Conservation (phyloP, 1,139 yeast genomes). For the Kodamaea fungicola region DNA sequence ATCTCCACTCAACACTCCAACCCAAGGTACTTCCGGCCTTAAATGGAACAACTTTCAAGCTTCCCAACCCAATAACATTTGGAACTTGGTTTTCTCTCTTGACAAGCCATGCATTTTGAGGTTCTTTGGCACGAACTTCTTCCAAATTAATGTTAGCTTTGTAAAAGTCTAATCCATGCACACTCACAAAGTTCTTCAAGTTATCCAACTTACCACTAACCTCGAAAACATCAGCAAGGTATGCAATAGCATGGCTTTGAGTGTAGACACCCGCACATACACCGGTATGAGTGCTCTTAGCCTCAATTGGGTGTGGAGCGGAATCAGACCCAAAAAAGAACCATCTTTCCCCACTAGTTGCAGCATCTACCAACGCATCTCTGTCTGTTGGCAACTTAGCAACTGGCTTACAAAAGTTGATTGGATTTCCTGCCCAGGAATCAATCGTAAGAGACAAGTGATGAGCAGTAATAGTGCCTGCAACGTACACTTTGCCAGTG, state of each 20-base stretch:
- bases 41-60: constrained; percentile 78
- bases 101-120: constrained; percentile 42
- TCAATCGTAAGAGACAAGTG: constrained; percentile 87
- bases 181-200: constrained; percentile 71
- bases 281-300: constrained; percentile 72
- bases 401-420: constrained; percentile 95
- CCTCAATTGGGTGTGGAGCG: constrained; percentile 88
- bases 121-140: constrained; percentile 43
- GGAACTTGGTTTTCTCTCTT: constrained; percentile 56
- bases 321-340: constrained; percentile 97
- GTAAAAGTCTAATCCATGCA: constrained; percentile 71
- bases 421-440: constrained; percentile 95
- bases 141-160: constrained; percentile 35
- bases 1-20: constrained; percentile 79
- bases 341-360: constrained; percentile 87
- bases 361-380: constrained; percentile 78
- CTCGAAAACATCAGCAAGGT: constrained; percentile 85
- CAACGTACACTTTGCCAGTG: constrained; percentile 54
- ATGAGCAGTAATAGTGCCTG: constrained; percentile 95
- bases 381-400: constrained; percentile 89
- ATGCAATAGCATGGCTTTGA: constrained; percentile 77
- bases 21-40: constrained; percentile 71
- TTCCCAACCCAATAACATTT: constrained; percentile 46
- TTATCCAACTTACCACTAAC: constrained; percentile 57
- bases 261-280: constrained; percentile 98